Evolutionary conservation across 345 rosid species (phyloP).

Genomic region (Linum tenue): DNA sequence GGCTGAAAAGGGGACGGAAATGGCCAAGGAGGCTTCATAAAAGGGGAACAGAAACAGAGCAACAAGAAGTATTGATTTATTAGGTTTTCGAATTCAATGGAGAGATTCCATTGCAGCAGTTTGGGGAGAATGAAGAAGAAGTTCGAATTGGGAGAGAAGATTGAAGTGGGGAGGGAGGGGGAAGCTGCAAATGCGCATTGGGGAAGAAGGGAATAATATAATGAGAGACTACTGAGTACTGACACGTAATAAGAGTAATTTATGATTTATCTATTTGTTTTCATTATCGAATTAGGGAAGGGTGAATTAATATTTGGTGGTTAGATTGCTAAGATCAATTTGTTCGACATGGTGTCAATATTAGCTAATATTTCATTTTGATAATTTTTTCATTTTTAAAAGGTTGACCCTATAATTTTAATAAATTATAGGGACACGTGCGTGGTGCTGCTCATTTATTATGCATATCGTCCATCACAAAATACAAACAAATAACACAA

Average conservation of each 20-base stretch:
- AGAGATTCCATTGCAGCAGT: conserved; percentile 5
- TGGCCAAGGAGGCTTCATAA: conserved; percentile 57
- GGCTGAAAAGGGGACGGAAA: conserved; percentile 16
- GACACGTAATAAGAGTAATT: no score
- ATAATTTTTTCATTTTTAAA: no score
- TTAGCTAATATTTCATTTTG: no score
- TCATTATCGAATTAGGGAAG: no score
- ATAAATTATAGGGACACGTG: no score
- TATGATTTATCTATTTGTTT: background rate
- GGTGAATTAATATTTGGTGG: no score
- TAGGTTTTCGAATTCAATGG: conserved; percentile 8
- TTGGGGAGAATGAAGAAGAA: background rate
- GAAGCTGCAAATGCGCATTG: background rate
- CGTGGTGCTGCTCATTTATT: no score
- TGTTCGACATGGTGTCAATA: no score
- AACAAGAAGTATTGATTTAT: conserved; percentile 9
- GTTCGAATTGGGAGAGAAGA: background rate
- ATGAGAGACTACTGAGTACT: background rate
- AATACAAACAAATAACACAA: no score
- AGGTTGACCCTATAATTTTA: no score
- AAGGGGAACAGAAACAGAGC: conserved; percentile 16
- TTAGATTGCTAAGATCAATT: no score
- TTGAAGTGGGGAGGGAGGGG: background rate
- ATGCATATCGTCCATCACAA: no score
- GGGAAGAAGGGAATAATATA: background rate